These are phyloP conservation scores for Coniella vitis DNA, from an alignment of 2,329 filamentous ascomycete species.

Conservation along the genomic window DNA sequence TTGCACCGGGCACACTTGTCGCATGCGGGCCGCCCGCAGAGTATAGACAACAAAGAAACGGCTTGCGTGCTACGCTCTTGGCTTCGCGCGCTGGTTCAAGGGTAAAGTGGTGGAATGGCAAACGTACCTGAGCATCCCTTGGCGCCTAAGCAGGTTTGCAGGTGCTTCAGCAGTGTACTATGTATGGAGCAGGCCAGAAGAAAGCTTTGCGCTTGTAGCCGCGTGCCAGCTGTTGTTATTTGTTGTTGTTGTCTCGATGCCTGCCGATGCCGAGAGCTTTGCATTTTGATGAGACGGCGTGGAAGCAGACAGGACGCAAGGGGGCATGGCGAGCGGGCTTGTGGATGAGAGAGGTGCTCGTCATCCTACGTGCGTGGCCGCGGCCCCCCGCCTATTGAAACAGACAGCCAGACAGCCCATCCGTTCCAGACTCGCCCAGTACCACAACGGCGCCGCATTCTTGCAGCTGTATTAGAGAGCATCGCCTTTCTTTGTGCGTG, in stretches of 20 bases:
- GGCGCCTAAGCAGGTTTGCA: no score
- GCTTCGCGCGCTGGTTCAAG: background rate
- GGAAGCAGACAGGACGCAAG: slow-evolving; percentile 1
- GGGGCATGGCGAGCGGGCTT: background rate
- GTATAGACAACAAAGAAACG: background rate
- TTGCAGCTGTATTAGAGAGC: background rate
- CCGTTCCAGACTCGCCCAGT: background rate
- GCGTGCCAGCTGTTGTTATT: slow-evolving; percentile 4
- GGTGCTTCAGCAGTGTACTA: no score
- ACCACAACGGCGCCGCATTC: background rate
- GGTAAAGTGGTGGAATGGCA: no score
- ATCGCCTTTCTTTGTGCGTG: no score
- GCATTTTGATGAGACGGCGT: slow-evolving; percentile 1
- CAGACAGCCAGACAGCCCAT: background rate
- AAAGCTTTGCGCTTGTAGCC: no score
- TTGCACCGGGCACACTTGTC: no score
- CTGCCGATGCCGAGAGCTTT: background rate
- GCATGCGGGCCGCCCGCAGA: background rate
- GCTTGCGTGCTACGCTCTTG: background rate
- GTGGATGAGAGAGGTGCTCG: background rate
- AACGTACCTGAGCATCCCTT: no score
- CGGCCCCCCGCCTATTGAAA: slow-evolving; percentile 3
- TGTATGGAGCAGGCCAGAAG: no score
- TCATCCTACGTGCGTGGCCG: background rate
- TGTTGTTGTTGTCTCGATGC: slow-evolving; percentile 6